phyloP scores from a whole-genome alignment of 306 rosid species.

The Cucurbita ficifolia region DNA sequence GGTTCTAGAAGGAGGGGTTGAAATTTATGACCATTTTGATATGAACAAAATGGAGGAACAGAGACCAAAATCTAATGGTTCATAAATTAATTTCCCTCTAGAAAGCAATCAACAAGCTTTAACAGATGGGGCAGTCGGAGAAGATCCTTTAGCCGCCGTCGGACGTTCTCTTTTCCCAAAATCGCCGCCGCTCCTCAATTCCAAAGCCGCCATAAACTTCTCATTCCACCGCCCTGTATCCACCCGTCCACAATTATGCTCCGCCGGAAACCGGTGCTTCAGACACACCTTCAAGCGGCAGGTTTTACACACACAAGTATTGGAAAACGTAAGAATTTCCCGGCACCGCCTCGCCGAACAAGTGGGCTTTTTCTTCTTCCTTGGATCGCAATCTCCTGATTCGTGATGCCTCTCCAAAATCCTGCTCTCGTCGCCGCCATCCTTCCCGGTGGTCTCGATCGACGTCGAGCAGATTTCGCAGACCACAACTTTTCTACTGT shows the following conservation, averaged over 20 bases:
- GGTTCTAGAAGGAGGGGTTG: not conserved
- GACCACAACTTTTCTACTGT: conserved; percentile 65
- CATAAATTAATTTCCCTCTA: not conserved
- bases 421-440: conserved; percentile 24
- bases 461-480: conserved; percentile 62
- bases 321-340: conserved; percentile 63
- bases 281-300: conserved; percentile 67
- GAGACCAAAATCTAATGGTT: not conserved
- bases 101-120: conserved; percentile 23
- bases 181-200: conserved; percentile 33
- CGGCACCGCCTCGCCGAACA: conserved; percentile 69
- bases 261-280: conserved; percentile 73
- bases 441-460: conserved; percentile 45
- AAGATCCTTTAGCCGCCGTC: conserved; percentile 27
- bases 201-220: conserved; percentile 41
- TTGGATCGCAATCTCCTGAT: conserved; percentile 63
- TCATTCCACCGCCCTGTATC: conserved; percentile 30
- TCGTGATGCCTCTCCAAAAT: conserved; percentile 38
- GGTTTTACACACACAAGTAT: conserved; percentile 47
- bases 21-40: not conserved
- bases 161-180: conserved; percentile 26
- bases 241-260: conserved; percentile 37
- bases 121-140: conserved; percentile 32
- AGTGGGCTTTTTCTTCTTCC: conserved; percentile 53
- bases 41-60: not conserved